Base-by-base conservation (phyloP, 2,329 filamentous ascomycete genomes). In the Phialophora tarda region DNA sequence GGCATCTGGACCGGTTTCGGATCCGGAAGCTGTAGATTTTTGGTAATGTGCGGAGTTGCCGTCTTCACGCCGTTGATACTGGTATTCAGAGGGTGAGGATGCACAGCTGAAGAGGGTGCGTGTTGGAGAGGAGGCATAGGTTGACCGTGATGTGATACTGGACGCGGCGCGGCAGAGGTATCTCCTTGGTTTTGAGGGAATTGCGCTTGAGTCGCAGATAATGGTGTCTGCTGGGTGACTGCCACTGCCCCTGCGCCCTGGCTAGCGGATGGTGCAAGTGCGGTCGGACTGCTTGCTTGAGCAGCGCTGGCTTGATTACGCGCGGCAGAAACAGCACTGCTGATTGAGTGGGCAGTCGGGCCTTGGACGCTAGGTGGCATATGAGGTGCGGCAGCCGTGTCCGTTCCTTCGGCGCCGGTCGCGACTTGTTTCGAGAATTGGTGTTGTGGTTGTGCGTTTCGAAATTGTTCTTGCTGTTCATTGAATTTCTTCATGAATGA, bases 31-130 rank as follows among this genome's bases (percentile, higher is more conserved):
- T 90, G 89, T 56, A 98, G 84, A 47, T 86, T 88, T 78, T 96
- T 96, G 2, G 92, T 89, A 58, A 96, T 96, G 0, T 89, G 89
- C 82, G 95, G 90, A 76, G 92, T 93, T 54, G 83, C 80, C 71
- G 84, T 79, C 55, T 81, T 81, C 8, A 78, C 77, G 47, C 78
- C 79, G 48, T 77, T 73, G 21, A 77, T 75, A 34, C 78, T 78
- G 57, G 80, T 79, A 62, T 77, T 74, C 26, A 81, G 77, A 17
- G 81, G 80, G 63, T 82, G 78, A 23, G 76, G 74, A 66, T 81
- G 78, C 47, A 74, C 78, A 30, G 71, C 72, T 44, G 75, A 70
- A 32, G 73, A 71, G n/a, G 72, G 71, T 12, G 69, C 65, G 66
- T 77, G 69, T 64, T 75, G 74, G 32, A 64, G 55, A 51, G 67